Evolutionary conservation across 257 asterid species (phyloP).

Genomic region (Eustoma russellianum): DNA sequence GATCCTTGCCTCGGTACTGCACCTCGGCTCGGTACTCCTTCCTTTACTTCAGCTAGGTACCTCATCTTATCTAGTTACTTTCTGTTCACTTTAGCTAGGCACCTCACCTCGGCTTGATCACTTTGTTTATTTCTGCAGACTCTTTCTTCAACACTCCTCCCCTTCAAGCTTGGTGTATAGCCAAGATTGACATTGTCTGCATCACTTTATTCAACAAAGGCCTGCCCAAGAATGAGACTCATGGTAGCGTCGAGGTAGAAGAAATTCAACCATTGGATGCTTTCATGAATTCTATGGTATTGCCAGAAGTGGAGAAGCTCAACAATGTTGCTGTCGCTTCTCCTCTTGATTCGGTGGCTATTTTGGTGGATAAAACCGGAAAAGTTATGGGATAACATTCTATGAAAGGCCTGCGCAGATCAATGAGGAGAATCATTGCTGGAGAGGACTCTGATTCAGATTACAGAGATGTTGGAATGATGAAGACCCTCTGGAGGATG

Average conservation of each 20-base stretch:
- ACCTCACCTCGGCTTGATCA: too few relatives aligned
- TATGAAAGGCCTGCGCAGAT: not conserved
- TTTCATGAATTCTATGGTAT: conserved; percentile 5
- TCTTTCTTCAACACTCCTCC: too few relatives aligned
- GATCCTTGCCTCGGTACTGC: too few relatives aligned
- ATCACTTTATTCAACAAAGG: too few relatives aligned
- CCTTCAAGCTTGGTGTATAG: too few relatives aligned
- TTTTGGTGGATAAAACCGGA: not conserved
- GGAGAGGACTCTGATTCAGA: conserved; percentile 1
- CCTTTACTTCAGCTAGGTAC: too few relatives aligned
- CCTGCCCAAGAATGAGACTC: not conserved
- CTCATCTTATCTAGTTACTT: too few relatives aligned
- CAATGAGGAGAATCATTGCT: not conserved
- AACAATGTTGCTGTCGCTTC: not conserved
- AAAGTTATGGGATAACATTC: not conserved
- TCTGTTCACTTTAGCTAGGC: too few relatives aligned
- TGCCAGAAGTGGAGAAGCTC: conserved; percentile 8
- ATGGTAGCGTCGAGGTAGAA: not conserved
- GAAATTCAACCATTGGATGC: conserved; percentile 4
- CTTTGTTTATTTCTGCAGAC: too few relatives aligned
- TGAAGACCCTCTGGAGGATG: conserved; percentile 26
- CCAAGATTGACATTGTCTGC: too few relatives aligned
- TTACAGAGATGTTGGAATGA: not conserved
- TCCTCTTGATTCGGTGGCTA: not conserved
- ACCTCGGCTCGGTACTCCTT: too few relatives aligned